phyloP scores from a whole-genome alignment of 2,329 filamentous ascomycete species.

The Rhynchosporium agropyri region DNA sequence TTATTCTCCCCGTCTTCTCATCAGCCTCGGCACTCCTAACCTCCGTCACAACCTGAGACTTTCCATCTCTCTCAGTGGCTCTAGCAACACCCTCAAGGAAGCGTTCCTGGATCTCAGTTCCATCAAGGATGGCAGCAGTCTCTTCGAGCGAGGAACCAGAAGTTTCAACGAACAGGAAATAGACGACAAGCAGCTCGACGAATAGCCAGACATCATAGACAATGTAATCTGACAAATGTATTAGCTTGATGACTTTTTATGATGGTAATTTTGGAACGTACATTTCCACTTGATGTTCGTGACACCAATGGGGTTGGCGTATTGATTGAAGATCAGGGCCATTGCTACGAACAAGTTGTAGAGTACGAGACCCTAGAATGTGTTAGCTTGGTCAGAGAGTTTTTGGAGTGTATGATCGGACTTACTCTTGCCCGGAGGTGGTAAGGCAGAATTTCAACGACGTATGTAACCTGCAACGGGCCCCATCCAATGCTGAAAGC shows the following conservation, averaged over 20 bases:
- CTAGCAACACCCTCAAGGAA: constrained; percentile 25
- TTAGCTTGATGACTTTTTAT: not conserved
- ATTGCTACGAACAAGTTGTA: constrained; percentile 48
- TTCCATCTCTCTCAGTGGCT: constrained; percentile 18
- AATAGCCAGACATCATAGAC: constrained; percentile 44
- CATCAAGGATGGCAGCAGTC: constrained; percentile 47
- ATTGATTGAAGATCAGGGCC: constrained; percentile 48
- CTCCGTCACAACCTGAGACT: constrained; percentile 5
- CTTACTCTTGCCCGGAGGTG: constrained; percentile 31
- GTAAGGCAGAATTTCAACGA: constrained; percentile 38
- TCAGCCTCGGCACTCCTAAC: not conserved
- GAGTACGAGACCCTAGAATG: constrained; percentile 42
- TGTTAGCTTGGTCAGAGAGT: not conserved
- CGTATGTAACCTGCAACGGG: constrained; percentile 32
- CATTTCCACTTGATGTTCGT: constrained; percentile 46
- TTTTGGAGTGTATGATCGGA: not conserved
- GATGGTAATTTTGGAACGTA: constrained; percentile 1
- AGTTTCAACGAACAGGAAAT: constrained; percentile 44
- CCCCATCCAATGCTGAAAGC: constrained; percentile 44
- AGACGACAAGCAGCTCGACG: constrained; percentile 29
- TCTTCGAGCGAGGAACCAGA: constrained; percentile 46
- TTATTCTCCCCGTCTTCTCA: not conserved
- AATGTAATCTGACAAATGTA: constrained; percentile 21
- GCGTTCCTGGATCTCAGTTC: constrained; percentile 41
- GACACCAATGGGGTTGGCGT: constrained; percentile 47